A percentile compares a stretch with the other conserved stretches of the same genome.
Conservation (phyloP, 2,329 filamentous ascomycete species). For the Sporothrix phasma region DNA sequence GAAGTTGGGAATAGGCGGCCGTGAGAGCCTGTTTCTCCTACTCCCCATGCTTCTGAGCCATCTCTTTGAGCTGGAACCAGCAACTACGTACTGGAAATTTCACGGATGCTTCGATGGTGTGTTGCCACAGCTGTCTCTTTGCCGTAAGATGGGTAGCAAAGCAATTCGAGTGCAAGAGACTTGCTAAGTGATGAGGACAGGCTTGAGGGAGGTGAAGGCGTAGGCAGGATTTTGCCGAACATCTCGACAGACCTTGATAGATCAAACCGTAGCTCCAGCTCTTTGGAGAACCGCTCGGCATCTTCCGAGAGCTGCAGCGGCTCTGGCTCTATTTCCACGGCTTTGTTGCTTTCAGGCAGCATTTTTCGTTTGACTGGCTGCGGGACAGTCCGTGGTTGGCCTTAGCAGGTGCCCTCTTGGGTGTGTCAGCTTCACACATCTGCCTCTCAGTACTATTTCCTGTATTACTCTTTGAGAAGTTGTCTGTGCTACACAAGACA, state of each 20-base stretch:
- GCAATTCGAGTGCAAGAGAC: not conserved
- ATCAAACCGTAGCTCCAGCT: not conserved
- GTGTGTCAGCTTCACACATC: not conserved
- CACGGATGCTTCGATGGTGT: not conserved
- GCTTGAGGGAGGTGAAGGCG: not conserved
- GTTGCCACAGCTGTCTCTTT: not conserved
- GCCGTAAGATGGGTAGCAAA: not conserved
- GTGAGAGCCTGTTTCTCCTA: not conserved
- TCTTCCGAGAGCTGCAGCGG: not conserved
- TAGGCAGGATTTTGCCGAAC: not conserved
- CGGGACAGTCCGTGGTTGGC: not conserved
- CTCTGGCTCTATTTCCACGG: not conserved
- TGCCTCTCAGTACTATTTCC: not conserved
- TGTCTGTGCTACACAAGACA: no score
- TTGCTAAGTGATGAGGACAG: not conserved
- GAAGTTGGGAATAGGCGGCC: not conserved
- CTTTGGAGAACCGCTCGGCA: not conserved
- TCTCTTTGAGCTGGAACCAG: not conserved
- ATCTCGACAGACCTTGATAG: not conserved
- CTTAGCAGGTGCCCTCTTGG: not conserved
- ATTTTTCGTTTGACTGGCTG: not conserved
- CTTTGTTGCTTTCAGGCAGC: not conserved
- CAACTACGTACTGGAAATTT: not conserved
- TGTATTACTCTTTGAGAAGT: not conserved
- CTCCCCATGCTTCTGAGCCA: not conserved